Evolutionary conservation across 108 stramenopile species (phyloP).

Genomic region (Hondaea fermentalgiana): DNA sequence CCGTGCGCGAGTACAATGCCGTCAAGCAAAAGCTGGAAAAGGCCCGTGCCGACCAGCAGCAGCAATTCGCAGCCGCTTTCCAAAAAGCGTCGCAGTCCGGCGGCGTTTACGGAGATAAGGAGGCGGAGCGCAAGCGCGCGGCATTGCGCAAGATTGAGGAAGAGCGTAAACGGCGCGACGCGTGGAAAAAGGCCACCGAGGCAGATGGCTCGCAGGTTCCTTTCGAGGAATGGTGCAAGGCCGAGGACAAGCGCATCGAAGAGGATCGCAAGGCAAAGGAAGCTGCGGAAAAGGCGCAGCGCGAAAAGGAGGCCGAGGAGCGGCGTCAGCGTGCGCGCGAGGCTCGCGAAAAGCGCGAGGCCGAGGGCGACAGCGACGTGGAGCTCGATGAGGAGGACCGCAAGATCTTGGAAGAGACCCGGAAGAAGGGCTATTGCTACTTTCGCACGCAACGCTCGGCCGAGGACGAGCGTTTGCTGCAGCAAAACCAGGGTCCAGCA

Average conservation of each 20-base stretch:
- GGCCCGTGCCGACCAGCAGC: not conserved
- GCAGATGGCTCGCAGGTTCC: not conserved
- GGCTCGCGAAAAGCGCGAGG: not conserved
- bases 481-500: not conserved
- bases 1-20: not conserved
- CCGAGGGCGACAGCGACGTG: not conserved
- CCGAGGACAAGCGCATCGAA: not conserved
- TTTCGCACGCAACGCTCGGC: not conserved
- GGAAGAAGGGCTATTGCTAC: slow-evolving; percentile 13
- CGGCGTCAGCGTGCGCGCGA: not conserved
- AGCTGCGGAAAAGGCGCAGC: not conserved
- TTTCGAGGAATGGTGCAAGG: slow-evolving; percentile 12
- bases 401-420: not conserved
- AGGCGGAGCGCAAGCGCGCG: not conserved
- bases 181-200: not conserved
- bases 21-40: not conserved
- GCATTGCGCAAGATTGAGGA: not conserved
- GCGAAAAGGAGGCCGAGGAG: not conserved
- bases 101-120: not conserved
- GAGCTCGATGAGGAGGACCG: slow-evolving; percentile 6
- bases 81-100: not conserved
- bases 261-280: not conserved
- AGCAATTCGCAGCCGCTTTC: not conserved
- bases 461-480: not conserved
- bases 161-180: not conserved